phyloP scores from a whole-genome alignment of 306 rosid genomes.

The Prinsepia uniflora region DNA sequence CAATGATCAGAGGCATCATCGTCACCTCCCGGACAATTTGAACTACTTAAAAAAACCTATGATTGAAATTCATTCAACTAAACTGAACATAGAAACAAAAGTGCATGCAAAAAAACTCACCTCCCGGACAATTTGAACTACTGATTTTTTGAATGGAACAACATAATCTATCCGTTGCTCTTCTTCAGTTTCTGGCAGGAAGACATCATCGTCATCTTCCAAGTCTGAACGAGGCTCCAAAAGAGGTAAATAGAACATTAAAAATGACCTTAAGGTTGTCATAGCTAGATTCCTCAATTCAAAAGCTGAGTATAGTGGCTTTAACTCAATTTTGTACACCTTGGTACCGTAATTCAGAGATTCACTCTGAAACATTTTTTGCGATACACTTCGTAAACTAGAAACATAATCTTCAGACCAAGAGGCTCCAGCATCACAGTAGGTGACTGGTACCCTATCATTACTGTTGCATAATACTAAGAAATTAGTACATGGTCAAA shows the following conservation, averaged over 20 bases:
- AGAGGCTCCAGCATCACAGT: slow-evolving; percentile 69
- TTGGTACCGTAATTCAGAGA: slow-evolving; percentile 48
- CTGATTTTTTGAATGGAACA: slow-evolving; percentile 75
- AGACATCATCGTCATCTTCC: slow-evolving; percentile 72
- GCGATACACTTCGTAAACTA: slow-evolving; percentile 34
- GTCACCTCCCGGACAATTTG: too few species aligned
- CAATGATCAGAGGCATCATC: slow-evolving; percentile 2
- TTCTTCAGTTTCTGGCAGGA: slow-evolving; percentile 38
- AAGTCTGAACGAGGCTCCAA: slow-evolving; percentile 64
- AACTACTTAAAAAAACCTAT: too few species aligned
- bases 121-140: slow-evolving; percentile 82
- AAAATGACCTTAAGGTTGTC: slow-evolving; percentile 64
- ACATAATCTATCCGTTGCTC: slow-evolving; percentile 41
- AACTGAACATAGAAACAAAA: background rate
- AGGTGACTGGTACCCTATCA: slow-evolving; percentile 58
- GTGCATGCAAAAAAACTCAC: slow-evolving; percentile 32
- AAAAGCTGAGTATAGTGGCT: slow-evolving; percentile 77
- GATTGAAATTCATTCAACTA: background rate
- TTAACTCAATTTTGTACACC: slow-evolving; percentile 54
- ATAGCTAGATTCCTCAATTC: slow-evolving; percentile 45
- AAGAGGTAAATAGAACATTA: slow-evolving; percentile 73
- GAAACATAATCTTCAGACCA: slow-evolving; percentile 47
- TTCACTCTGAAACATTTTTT: slow-evolving; percentile 47
- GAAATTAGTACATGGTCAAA: slow-evolving; percentile 21
- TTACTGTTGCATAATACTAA: slow-evolving; percentile 32